Conservation (phyloP, 306 rosid genomes). For the Glycine tomentella region DNA sequence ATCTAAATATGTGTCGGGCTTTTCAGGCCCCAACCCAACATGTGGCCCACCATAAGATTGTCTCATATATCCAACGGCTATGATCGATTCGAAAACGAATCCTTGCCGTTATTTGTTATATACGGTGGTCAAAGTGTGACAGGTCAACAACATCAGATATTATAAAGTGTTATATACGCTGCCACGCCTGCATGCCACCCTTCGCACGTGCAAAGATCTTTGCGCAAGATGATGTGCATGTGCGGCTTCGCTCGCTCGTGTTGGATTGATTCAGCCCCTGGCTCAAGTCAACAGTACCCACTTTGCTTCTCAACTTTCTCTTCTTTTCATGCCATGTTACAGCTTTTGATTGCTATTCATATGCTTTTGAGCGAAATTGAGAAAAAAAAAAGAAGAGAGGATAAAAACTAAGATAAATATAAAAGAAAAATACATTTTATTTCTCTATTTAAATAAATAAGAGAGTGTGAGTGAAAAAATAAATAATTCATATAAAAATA, state of each 20-base stretch:
- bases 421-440: too few relatives aligned
- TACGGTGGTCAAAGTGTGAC: conserved; percentile 40
- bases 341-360: conserved; percentile 21
- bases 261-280: not conserved
- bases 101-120: too few relatives aligned
- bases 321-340: conserved; percentile 61
- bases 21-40: conserved; percentile 50
- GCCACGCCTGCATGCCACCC: conserved; percentile 24
- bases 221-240: not conserved
- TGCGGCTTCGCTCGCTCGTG: not conserved
- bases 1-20: not conserved
- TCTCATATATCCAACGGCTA: conserved; percentile 30
- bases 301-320: conserved; percentile 55
- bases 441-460: too few relatives aligned
- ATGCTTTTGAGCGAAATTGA: not conserved
- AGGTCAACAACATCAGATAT: conserved; percentile 34
- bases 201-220: conserved; percentile 55
- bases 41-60: conserved; percentile 54
- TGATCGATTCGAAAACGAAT: not conserved
- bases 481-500: too few relatives aligned
- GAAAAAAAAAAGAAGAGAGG: not conserved
- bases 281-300: conserved; percentile 20
- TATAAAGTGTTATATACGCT: too few relatives aligned
- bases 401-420: not conserved
- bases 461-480: too few relatives aligned